Conservation (phyloP, 1,284 basidiomycete genomes). For the Austropuccinia psidii region DNA sequence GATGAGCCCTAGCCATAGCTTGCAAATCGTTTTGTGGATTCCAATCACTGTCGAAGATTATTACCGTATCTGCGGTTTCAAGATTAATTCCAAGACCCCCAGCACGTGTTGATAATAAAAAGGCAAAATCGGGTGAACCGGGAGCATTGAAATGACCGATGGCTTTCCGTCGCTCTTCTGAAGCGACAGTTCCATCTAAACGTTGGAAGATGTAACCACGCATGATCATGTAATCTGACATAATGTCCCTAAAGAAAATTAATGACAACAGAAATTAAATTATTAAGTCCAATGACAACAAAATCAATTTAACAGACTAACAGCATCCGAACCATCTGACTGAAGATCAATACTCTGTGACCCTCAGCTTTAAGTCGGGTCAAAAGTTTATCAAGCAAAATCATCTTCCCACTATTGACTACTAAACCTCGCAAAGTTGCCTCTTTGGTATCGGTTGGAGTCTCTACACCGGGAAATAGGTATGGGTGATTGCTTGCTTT, state of each 20-base stretch:
- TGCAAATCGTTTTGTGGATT: constrained; percentile 98
- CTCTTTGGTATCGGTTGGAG: constrained; percentile 63
- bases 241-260: constrained; percentile 60
- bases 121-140: constrained; percentile 58
- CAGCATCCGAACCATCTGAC: constrained; percentile 98
- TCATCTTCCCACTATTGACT: constrained; percentile 53
- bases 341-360: constrained; percentile 55
- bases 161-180: constrained; percentile 72
- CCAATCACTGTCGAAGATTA: constrained; percentile 76
- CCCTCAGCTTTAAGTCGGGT: constrained; percentile 50
- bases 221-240: constrained; percentile 89
- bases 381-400: constrained; percentile 51
- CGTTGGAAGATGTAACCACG: constrained; percentile 77
- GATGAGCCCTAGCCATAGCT: constrained; percentile 96
- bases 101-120: constrained; percentile 46
- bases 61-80: constrained; percentile 91
- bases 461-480: constrained; percentile 92
- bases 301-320: constrained; percentile 36
- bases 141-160: constrained; percentile 71
- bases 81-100: constrained; percentile 48
- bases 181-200: constrained; percentile 66
- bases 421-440: constrained; percentile 56
- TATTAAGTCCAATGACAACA: neutral
- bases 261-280: neutral
- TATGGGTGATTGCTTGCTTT: constrained; percentile 75